Evolutionary conservation across 441 rosid species (phyloP), one percentile per base, ranked within the genome.

Genomic region (Erodium texanum): DNA sequence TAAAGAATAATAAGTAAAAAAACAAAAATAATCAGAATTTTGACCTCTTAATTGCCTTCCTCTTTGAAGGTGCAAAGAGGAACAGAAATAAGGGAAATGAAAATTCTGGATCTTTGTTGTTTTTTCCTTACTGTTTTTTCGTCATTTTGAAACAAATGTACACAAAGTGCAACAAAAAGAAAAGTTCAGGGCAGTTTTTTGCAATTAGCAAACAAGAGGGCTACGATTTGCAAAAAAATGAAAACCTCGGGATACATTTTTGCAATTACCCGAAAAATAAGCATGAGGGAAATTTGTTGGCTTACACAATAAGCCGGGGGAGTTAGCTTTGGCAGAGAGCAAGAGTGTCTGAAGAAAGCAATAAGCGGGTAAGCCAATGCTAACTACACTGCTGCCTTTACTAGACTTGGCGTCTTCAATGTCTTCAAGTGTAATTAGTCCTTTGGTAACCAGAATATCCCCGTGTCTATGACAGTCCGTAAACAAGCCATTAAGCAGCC

Each of bases 321-420:
- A 20, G 32, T 59, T 24, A 6, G 20, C 59, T 18, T 52, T 52
- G 59, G 14, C 70, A 5, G 70, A 72, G 62, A n/a, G 58, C 75
- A 74, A 14, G 66, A 74, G 70, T 8, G 54, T 62, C 61, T 70
- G 70, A 15, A 66, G 70, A 16, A 70, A 38, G 73, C 70, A 70
- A 32, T 69, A 74, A 24, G 73, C 69, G 3, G 73, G 59, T 10
- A 52, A 52, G 22, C 59, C 59, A 52, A 52, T 48, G 68, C 70
- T 70, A 19, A 74, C 62, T 24, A 74, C 70, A 32, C 43, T 58
- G 34, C 70, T 62, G 23, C 68, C 67, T 61, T 63, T 66, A 50
- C 70, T 24, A 3, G 65, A 66, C 48, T 66, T 54, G 32, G 76
- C 69, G 24, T 68, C 76, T 73, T 73, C 71, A 15, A 73, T 68